A percentile compares a stretch with the other conserved stretches of the same genome.
phyloP scores from a whole-genome alignment of 2,329 filamentous ascomycete species.

The Fusarium sp. region DNA sequence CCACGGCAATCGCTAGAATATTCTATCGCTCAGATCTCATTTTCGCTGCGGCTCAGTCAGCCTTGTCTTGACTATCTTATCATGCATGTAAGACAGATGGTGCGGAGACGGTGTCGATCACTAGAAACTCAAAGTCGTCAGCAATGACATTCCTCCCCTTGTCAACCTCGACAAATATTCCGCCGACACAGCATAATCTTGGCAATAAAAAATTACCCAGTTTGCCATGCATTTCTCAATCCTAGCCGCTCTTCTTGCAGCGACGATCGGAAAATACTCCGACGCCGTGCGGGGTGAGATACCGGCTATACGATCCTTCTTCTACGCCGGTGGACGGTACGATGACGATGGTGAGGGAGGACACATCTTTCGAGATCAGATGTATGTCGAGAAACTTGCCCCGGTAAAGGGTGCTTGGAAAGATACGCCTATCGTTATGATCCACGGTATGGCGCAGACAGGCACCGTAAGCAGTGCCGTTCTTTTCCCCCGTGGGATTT shows the following conservation, averaged over 20 bases:
- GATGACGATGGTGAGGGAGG: slow-evolving; percentile 34
- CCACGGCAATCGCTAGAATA: background rate
- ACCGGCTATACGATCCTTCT: slow-evolving; percentile 32
- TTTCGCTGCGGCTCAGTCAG: slow-evolving; percentile 9
- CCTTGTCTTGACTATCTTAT: slow-evolving; percentile 5
- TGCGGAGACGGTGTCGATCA: slow-evolving; percentile 9
- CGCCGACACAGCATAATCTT: background rate
- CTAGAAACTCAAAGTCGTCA: background rate
- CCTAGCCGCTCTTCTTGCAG: slow-evolving; percentile 1
- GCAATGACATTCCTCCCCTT: slow-evolving; percentile 2
- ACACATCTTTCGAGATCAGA: slow-evolving; percentile 39
- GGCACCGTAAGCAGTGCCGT: slow-evolving; percentile 29
- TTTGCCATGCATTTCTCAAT: slow-evolving; percentile 19
- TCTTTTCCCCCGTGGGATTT: background rate
- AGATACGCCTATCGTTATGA: slow-evolving; percentile 36
- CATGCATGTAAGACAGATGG: slow-evolving; percentile 9
- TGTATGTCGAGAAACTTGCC: slow-evolving; percentile 40
- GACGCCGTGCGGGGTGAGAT: slow-evolving; percentile 11
- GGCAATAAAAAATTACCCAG: background rate
- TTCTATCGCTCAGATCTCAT: background rate
- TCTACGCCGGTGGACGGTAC: slow-evolving; percentile 36
- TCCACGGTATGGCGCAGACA: slow-evolving; percentile 39
- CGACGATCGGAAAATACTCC: slow-evolving; percentile 13
- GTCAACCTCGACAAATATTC: background rate
- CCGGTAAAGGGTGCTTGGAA: slow-evolving; percentile 17